Base-by-base conservation (phyloP, 2,329 filamentous ascomycete species). In the Curvularia spicifera region DNA sequence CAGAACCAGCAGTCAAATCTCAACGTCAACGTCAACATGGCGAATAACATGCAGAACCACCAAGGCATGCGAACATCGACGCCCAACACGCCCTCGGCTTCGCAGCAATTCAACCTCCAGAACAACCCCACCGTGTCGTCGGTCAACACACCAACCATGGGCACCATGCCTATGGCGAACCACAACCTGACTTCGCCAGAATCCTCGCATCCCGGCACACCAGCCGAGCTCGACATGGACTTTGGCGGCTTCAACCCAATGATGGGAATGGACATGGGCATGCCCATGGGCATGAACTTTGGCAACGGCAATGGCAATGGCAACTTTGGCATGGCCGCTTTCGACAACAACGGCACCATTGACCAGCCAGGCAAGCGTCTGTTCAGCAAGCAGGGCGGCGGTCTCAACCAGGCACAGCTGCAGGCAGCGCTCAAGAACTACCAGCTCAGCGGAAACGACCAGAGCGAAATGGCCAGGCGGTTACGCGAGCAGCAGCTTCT, bases 61-160 rank as follows among this genome's bases (percentile, higher is more conserved):
- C 88, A 95, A 73, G 92, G 90, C 13, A 85, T 97, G 59, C 89
- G 91, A 57, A 91, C 88, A 9, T 96, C 93, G 4, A 91, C 93
- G 63, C 94, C 93, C 1, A 88, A 91, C 4, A 97, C 94, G 0
- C 94, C 94, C 2, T 89, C 91, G 26, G 86, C 89, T 46, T 82
- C 83, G 40, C 79, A 80, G 59, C 78, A 77, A 53, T 92, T 94
- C 71, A 88, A 88, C 49, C 87, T 96, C 66, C 90, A 93, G 74
- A 92, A 96, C 76, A 97, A 97, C 76, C 94, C 94, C 15, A 97
- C 93, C 1, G 94, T 98, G 18, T 99, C 95, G 3, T 97, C 93
- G 3, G 94, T 97, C 54, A 98, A 97, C 76, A 98, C 94, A 0
- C 94, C 94, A 0, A 96, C 93, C 0, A 84, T 98, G 57, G 90